phyloP scores from a whole-genome alignment of 495 filamentous ascomycete species.

The Xylaria venustula region DNA sequence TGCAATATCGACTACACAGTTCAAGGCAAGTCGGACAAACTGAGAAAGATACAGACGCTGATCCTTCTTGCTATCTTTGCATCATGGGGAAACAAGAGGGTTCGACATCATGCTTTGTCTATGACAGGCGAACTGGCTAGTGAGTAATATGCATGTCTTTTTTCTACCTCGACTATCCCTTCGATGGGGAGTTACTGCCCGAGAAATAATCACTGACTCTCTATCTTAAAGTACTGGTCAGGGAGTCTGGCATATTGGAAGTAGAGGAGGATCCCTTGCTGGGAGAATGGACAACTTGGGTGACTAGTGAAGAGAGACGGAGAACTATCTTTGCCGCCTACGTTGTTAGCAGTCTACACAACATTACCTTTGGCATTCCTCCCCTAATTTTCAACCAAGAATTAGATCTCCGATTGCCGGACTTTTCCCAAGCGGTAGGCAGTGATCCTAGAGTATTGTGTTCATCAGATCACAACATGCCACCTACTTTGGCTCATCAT shows the following conservation, averaged over 20 bases:
- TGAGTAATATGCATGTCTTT: background rate
- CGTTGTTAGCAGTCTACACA: conserved; percentile 55
- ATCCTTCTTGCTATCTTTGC: conserved; percentile 50
- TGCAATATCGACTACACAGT: background rate
- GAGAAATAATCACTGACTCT: conserved; percentile 5
- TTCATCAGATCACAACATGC: background rate
- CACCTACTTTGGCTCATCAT: no score
- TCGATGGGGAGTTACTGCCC: no score
- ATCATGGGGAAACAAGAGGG: conserved; percentile 42
- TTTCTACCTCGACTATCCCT: no score
- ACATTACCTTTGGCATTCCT: conserved; percentile 55
- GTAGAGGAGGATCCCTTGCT: conserved; percentile 23
- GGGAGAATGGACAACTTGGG: conserved; percentile 52
- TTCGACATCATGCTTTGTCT: conserved; percentile 50
- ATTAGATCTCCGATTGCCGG: conserved; percentile 33
- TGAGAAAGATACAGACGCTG: conserved; percentile 43
- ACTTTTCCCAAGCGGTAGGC: background rate
- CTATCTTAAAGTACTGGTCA: conserved; percentile 38
- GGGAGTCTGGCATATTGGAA: conserved; percentile 47
- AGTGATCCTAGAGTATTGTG: background rate
- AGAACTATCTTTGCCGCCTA: conserved; percentile 55
- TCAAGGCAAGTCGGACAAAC: conserved; percentile 26
- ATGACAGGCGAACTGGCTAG: conserved; percentile 49
- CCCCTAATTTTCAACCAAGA: conserved; percentile 52
- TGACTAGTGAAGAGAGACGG: conserved; percentile 46